These are phyloP conservation scores for Garcia nutans DNA, from an alignment of 345 rosid species.

Conservation along the genomic window DNA sequence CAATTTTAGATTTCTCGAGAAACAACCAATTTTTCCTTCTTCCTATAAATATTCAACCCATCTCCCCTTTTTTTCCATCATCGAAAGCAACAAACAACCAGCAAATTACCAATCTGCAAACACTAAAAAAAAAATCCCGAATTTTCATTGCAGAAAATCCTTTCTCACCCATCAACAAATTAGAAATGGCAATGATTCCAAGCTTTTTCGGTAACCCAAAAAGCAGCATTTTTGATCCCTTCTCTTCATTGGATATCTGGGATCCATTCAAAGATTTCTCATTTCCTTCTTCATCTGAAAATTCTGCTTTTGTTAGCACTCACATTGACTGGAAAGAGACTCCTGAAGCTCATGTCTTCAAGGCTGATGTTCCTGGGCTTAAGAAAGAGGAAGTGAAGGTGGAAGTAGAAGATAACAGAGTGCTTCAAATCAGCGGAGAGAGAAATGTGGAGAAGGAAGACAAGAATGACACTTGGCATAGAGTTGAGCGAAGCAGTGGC, in stretches of 20 bases:
- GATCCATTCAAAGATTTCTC: slow-evolving; percentile 12
- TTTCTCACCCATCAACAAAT: not conserved
- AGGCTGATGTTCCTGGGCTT: slow-evolving; percentile 18
- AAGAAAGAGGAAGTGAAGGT: slow-evolving; percentile 20
- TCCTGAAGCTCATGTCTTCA: slow-evolving; percentile 10
- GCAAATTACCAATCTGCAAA: no score
- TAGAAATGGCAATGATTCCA: slow-evolving; percentile 12
- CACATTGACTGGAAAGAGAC: slow-evolving; percentile 20
- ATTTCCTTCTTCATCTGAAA: not conserved
- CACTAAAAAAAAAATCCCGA: not conserved
- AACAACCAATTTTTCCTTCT: not conserved
- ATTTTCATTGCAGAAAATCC: no score
- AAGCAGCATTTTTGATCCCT: not conserved
- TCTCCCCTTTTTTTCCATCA: not conserved
- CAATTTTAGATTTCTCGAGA: not conserved
- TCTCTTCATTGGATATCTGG: slow-evolving; percentile 7
- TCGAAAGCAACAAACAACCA: not conserved
- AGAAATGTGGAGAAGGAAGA: slow-evolving; percentile 15
- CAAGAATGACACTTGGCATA: slow-evolving; percentile 7
- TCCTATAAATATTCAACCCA: not conserved
- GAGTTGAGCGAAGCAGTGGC: slow-evolving; percentile 15
- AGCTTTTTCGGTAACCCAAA: not conserved
- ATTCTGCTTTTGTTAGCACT: not conserved
- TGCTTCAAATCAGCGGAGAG: not conserved
- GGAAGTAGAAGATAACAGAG: slow-evolving; percentile 17